Evolutionary conservation across 768 basidiomycete genomes (phyloP).

Genomic region (Trametes maxima): DNA sequence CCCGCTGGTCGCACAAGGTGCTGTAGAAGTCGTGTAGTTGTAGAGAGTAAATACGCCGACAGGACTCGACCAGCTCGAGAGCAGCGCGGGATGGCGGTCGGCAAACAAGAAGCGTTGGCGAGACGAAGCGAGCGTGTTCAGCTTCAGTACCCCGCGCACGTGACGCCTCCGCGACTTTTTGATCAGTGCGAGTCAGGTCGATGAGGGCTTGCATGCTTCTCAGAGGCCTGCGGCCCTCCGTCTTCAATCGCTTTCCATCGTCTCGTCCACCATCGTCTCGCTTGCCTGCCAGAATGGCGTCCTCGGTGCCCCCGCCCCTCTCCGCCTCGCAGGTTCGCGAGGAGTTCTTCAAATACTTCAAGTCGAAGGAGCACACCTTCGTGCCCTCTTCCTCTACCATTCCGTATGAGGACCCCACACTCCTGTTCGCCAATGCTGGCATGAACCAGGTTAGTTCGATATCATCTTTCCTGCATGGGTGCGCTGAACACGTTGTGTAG

Average conservation of each 20-base stretch:
- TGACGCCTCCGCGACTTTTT: constrained; percentile 24
- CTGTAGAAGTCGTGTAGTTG: too few relatives aligned
- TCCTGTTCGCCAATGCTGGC: constrained; percentile 97
- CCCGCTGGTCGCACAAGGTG: too few relatives aligned
- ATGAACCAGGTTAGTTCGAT: constrained; percentile 76
- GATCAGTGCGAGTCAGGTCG: constrained; percentile 24
- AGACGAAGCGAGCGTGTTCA: constrained; percentile 2
- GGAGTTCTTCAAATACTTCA: constrained; percentile 91
- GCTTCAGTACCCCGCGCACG: constrained; percentile 8
- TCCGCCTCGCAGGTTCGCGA: constrained; percentile 81
- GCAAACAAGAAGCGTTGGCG: constrained; percentile 7
- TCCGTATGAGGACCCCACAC: constrained; percentile 96
- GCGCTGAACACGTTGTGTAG: constrained; percentile 43
- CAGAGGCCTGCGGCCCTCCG: constrained; percentile 16
- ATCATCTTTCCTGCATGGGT: not conserved
- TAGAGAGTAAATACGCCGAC: too few relatives aligned
- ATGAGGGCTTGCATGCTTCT: constrained; percentile 21
- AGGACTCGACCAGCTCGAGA: too few relatives aligned
- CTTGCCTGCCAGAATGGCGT: constrained; percentile 21
- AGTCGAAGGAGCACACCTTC: constrained; percentile 77
- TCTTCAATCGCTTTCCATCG: constrained; percentile 18
- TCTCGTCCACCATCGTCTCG: constrained; percentile 18
- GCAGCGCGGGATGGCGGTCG: not conserved
- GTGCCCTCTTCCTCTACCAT: constrained; percentile 91
- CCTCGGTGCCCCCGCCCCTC: constrained; percentile 50